Evolutionary conservation across 345 rosid genomes (phyloP), one percentile per base, ranked within the genome.

Genomic region (Eucalyptus paniculata): DNA sequence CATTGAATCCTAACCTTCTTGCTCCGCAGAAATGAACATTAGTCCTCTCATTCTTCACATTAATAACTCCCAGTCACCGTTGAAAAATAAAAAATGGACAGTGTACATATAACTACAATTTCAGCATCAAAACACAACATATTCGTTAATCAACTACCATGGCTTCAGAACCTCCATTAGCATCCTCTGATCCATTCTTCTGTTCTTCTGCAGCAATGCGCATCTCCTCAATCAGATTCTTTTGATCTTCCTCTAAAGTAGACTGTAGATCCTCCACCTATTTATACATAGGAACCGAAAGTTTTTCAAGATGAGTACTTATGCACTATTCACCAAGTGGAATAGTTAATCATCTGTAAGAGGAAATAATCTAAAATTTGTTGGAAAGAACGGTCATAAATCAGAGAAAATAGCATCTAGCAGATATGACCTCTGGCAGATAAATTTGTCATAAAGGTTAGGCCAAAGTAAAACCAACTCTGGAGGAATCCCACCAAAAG

Each of bases 231-330:
- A 97, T 92, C 92, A 97, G 88, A 92, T 90, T 95, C 95, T 94
- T 97, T 91, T 97, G 99, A 87, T 97, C 99, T 90, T 97, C 99
- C 92, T 97, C 99, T 88, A 97, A 93, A 37, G 96, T 94, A 88
- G 91, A 96, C 94, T 97, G 99, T 91, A 97, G 92, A 94, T 97
- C 99, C 93, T 97, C 99, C 88, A 97, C 99, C 99, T 97, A 72
- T 3, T 53, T 53, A 13, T 15, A 87, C 50, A 32, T 21, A 86
- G 87, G 54, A 8, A 21, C 87, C 86, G 10, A 49, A 49, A 83
- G 21, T 54, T 87, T 56, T 54, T 87, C 34, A 89, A 85, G n/a
- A 19, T 67, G 30, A 40, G 24, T 69, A 53, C 26, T 53, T 53
- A 77, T 8, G 40, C 34, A 12, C 21, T 28, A 49, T 67, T 23